Base-by-base conservation (phyloP, 257 asterid genomes). In the Scutellaria barbata region DNA sequence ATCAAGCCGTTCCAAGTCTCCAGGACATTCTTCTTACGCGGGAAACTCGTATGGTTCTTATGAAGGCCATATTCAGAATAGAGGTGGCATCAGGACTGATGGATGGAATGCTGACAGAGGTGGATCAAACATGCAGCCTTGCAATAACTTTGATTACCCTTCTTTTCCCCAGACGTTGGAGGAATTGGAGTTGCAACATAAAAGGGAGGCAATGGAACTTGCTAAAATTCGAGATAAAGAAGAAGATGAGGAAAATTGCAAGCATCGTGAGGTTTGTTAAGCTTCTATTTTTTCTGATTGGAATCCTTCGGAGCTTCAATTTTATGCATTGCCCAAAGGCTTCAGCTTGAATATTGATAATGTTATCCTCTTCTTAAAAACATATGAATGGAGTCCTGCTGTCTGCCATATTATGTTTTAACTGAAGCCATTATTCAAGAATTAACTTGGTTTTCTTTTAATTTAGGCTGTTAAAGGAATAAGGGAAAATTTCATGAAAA, bases 241-340 rank as follows among this genome's bases (percentile, higher is more conserved):
- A 84, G 97, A 88, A 83, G 98, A 92, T 62, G 98, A 92, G 72
- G 99, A 95, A 81, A 92, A 87, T 81, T 62, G 51, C 79, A 87
- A 78, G 82, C 98, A 92, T 74, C 93, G 97, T n/a, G 96, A 95
- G 97, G 99, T 92, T 66, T 66, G 82, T 73, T 55, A 16, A 41
- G 58, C 66, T 60, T 35, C 42, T 70, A 46, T 48, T 53, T 39
- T 8, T 50, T 9, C 25, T 48, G 11, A 6, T 11, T 12, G 37
- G 6, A 65, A 48, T 63, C 54, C 52, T 22, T 45, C 14, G 30
- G 25, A 64, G 68, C 70, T 52, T 72, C 45, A 37, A n/a, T 35
- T 53, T 69, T 46, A 35, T 60, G 75, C 66, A 60, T 76, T 37
- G 52, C 25, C 39, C 33, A 22, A 22, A 22, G 25, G 50, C 39